phyloP scores from a whole-genome alignment of 208 protist species.

The Vickermania ingenoplastis region DNA sequence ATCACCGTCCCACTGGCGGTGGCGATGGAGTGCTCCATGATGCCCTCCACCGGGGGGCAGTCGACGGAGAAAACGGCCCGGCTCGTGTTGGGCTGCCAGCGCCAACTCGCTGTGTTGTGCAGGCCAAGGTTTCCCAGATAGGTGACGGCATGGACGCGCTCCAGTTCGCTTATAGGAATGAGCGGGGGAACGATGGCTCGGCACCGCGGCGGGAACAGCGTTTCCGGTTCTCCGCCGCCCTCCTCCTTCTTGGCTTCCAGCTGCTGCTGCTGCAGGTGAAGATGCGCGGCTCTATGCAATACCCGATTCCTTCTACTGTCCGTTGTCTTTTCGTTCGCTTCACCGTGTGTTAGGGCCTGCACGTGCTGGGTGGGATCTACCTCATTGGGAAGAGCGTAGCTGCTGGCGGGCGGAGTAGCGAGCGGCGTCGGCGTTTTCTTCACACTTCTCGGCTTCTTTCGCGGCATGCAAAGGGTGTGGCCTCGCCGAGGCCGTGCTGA shows the following conservation, averaged over 20 bases:
- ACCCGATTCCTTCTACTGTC: no score
- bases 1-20: conserved; percentile 78
- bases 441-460: not conserved
- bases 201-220: conserved; percentile 16
- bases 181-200: conserved; percentile 66
- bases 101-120: conserved; percentile 72
- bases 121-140: conserved; percentile 79
- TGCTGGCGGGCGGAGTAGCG: no score
- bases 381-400: no score
- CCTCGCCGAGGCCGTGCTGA: not conserved
- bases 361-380: no score
- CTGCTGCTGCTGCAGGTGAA: not conserved
- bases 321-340: not conserved
- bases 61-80: conserved; percentile 79
- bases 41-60: conserved; percentile 81
- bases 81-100: conserved; percentile 76
- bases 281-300: not conserved
- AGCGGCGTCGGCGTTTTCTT: no score
- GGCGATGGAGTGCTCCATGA: conserved; percentile 80
- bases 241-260: not conserved
- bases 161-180: conserved; percentile 53
- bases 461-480: not conserved
- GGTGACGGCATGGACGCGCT: conserved; percentile 55
- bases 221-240: not conserved
- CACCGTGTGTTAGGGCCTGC: not conserved